These are phyloP conservation scores for Orychophragmus violaceus DNA, from an alignment of 345 rosid genomes.

Conservation along the genomic window DNA sequence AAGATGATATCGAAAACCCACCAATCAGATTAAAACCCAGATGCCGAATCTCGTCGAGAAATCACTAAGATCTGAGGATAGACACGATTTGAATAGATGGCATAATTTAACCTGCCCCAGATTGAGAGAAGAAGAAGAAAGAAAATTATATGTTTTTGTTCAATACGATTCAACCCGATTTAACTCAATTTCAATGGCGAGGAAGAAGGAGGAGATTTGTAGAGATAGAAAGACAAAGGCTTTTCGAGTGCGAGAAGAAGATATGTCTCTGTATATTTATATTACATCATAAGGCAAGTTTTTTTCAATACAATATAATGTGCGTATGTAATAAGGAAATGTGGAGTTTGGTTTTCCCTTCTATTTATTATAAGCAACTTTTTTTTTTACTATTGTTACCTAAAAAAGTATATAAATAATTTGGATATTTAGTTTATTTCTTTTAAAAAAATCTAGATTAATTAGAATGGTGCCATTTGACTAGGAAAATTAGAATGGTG, in stretches of 20 bases:
- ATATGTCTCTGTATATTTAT: constrained; percentile 18
- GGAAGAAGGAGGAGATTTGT: too few relatives aligned
- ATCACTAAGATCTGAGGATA: constrained; percentile 71
- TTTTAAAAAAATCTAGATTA: neutral
- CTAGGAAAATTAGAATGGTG: too few relatives aligned
- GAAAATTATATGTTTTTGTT: too few relatives aligned
- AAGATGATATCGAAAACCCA: constrained; percentile 44
- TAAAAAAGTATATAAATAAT: neutral
- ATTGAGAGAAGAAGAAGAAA: neutral
- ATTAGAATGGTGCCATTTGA: neutral
- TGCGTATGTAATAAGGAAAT: constrained; percentile 13
- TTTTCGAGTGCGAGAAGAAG: constrained; percentile 19
- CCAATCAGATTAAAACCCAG: constrained; percentile 65
- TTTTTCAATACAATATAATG: neutral
- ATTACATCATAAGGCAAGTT: neutral
- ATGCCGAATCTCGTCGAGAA: constrained; percentile 51
- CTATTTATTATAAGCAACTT: neutral
- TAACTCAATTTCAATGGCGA: constrained; percentile 37
- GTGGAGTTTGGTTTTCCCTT: neutral
- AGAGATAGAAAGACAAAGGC: constrained; percentile 27
- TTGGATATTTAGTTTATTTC: neutral
- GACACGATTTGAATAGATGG: constrained; percentile 48
- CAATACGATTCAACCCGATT: constrained; percentile 27
- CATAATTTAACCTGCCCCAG: constrained; percentile 54
- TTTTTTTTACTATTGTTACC: neutral